Evolutionary conservation across 1,284 basidiomycete species (phyloP).

Genomic region (Austroboletus olivaceoglutinosus): DNA sequence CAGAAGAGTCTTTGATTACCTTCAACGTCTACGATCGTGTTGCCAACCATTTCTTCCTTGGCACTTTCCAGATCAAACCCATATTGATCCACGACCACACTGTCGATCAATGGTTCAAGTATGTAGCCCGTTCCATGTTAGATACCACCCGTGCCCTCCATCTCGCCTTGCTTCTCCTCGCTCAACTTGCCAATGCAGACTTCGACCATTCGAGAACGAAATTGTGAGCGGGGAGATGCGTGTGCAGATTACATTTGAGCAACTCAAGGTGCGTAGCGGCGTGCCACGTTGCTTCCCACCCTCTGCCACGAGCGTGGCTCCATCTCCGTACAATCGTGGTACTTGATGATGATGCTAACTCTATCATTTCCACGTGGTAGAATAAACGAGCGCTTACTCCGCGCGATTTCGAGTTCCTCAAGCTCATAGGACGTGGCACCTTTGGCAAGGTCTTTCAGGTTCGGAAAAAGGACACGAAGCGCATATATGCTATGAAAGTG

Average conservation of each 20-base stretch:
- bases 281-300: constrained; percentile 24
- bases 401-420: constrained; percentile 97
- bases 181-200: constrained; percentile 44
- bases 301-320: constrained; percentile 15
- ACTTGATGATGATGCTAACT: constrained; percentile 19
- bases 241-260: constrained; percentile 92
- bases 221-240: constrained; percentile 89
- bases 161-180: not conserved
- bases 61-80: constrained; percentile 89
- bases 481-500: constrained; percentile 99
- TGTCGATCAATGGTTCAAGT: constrained; percentile 98
- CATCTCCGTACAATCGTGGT: constrained; percentile 20
- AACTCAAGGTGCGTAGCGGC: constrained; percentile 62
- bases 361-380: constrained; percentile 39
- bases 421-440: constrained; percentile 97
- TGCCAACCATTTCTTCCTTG: constrained; percentile 87
- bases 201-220: constrained; percentile 78
- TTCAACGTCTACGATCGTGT: constrained; percentile 94
- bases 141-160: not conserved
- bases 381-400: constrained; percentile 81
- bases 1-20: constrained; percentile 80
- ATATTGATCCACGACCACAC: constrained; percentile 87
- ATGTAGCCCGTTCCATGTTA: constrained; percentile 33
- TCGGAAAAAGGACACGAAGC: constrained; percentile 94
- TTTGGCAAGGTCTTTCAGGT: constrained; percentile 99